Percentiles rank a stretch among this genome's conserved stretches.
phyloP scores from a whole-genome alignment of 768 basidiomycete genomes.

The Dioszegia hungarica region DNA sequence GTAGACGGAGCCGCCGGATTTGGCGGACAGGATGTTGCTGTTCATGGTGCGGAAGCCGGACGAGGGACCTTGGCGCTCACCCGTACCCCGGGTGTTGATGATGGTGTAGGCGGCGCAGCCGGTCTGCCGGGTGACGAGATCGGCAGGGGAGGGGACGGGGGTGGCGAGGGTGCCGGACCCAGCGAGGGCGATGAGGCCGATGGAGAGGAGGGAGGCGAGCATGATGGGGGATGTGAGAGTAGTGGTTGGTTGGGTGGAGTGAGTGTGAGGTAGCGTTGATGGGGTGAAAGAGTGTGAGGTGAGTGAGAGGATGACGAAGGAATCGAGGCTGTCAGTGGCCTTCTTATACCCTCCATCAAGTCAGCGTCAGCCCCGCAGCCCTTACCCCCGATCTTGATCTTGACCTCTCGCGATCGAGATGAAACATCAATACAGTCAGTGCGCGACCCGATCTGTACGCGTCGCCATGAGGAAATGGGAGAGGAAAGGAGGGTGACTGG shows the following conservation, averaged over 20 bases:
- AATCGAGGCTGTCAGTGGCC: no score
- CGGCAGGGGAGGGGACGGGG: conserved; percentile 2
- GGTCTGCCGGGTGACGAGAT: conserved; percentile 3
- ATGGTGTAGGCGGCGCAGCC: conserved; percentile 15
- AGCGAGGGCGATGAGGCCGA: no score
- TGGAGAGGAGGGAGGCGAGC: conserved; percentile 2
- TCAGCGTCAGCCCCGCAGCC: no score
- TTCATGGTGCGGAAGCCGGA: conserved; percentile 25
- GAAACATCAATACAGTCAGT: neutral
- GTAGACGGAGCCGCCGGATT: conserved; percentile 14
- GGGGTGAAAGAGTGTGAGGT: neutral
- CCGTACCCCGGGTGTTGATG: conserved; percentile 27
- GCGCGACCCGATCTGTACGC: no score
- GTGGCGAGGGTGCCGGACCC: no score
- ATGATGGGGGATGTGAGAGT: neutral
- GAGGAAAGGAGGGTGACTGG: no score
- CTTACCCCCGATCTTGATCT: no score
- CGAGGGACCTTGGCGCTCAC: conserved; percentile 17
- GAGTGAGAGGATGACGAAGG: no score
- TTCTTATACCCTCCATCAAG: no score
- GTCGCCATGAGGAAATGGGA: no score
- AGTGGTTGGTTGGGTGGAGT: neutral
- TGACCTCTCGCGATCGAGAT: neutral
- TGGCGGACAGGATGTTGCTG: neutral
- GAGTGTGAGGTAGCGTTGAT: neutral